These are phyloP conservation scores for Avicennia marina DNA, from an alignment of 257 asterid genomes.

Conservation along the genomic window DNA sequence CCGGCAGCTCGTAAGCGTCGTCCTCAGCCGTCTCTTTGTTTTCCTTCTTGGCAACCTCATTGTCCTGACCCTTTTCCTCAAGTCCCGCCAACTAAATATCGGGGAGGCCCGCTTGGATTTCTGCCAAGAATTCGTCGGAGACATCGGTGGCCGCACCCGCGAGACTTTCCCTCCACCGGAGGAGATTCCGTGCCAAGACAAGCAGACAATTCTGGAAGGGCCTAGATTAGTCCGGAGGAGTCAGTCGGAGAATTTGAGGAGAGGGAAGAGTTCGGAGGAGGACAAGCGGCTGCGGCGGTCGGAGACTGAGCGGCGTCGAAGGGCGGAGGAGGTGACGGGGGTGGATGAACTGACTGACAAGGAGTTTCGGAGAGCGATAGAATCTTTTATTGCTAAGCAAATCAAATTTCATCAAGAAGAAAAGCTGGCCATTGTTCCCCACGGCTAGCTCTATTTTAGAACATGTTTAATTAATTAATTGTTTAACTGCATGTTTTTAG, in stretches of 20 bases:
- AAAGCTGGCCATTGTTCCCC: slow-evolving; percentile 53
- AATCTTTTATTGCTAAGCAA: slow-evolving; percentile 75
- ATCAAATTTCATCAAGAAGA: slow-evolving; percentile 65
- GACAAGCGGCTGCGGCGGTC: slow-evolving; percentile 47
- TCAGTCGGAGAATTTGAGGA: slow-evolving; percentile 22
- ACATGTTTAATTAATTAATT: no score
- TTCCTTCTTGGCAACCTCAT: slow-evolving; percentile 60
- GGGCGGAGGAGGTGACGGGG: slow-evolving; percentile 22
- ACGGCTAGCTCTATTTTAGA: slow-evolving; percentile 12
- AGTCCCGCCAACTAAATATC: slow-evolving; percentile 33
- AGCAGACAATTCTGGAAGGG: slow-evolving; percentile 31
- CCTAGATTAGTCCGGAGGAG: slow-evolving; percentile 22
- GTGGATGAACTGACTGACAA: slow-evolving; percentile 64
- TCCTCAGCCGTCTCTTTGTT: slow-evolving; percentile 52
- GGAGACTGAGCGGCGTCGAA: slow-evolving; percentile 39
- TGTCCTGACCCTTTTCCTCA: slow-evolving; percentile 55
- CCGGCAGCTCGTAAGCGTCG: slow-evolving; percentile 34
- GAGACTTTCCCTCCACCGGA: not conserved
- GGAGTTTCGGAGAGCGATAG: slow-evolving; percentile 69
- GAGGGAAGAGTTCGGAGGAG: slow-evolving; percentile 13
- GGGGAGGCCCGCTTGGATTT: slow-evolving; percentile 9
- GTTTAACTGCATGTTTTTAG: not conserved
- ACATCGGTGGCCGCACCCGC: slow-evolving; percentile 10
- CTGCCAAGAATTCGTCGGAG: slow-evolving; percentile 21
- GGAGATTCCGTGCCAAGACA: slow-evolving; percentile 46